Evolutionary conservation across 192 early-diverging fungal species (phyloP), one percentile per base, ranked within the genome.

Genomic region (Coemansia sp.): DNA sequence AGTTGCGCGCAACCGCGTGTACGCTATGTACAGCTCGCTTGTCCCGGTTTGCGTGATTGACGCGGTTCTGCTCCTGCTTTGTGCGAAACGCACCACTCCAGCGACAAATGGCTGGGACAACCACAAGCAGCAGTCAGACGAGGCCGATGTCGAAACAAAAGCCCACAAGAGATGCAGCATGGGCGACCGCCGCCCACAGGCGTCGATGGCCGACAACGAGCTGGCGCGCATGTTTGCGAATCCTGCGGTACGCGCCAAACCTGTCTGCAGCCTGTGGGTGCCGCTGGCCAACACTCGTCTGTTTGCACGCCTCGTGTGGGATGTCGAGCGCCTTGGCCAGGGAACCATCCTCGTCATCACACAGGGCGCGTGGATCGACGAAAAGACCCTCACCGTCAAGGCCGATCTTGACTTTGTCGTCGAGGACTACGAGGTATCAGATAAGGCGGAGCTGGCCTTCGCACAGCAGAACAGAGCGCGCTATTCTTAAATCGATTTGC

Each of bases 221-320:
- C 38, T 81, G 45, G 62, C 57, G 15, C 10, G 60, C 10, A 39
- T 45, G 71, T 76, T 81, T 53, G 45, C 78, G 0, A 62, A 59
- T 35, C 71, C 73, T 1, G 64, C 63, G 18, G 7, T 73, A 23
- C 67, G 73, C 14, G 78, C 78, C 7, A 60, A 48, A 6, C 62
- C 78, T 0, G 64, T 71, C 15, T 67, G 73, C 62, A 76, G 61
- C 16, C 64, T 81, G 64, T 81, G 78, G 78, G 78, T 81, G 60
- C 78, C 78, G 2, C 55, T 76, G 46, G 67, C 52, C 18, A 66
- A 73, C 71, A 9, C 6, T 0, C 39, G 39, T 16, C 45, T 75
- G 63, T 80, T 80, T 63, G 56, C 48, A 0, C 14, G 62, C 1
- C 30, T 81, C 11, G 20, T 74, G 20, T 45, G 66, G 63, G 72